phyloP scores from a whole-genome alignment of 1,284 basidiomycete genomes.

The Agaricales sp. region DNA sequence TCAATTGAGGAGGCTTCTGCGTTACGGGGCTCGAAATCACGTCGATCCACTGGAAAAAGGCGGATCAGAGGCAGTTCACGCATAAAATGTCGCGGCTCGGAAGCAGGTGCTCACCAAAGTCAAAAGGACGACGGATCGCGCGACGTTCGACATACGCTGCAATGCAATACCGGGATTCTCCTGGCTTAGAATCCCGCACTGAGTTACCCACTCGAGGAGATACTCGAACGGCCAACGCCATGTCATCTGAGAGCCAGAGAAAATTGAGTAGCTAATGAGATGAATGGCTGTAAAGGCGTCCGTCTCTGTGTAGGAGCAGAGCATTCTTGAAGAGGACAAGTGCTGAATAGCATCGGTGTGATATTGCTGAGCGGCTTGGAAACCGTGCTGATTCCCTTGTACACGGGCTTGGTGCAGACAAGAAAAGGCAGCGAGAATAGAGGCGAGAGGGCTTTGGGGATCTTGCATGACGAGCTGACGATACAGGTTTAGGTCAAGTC shows the following conservation, averaged over 20 bases:
- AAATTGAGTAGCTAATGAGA: conserved; percentile 56
- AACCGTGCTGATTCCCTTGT: conserved; percentile 40
- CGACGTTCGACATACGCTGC: conserved; percentile 38
- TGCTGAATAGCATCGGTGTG: conserved; percentile 54
- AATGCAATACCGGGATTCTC: conserved; percentile 53
- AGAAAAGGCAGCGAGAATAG: conserved; percentile 66
- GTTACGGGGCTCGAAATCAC: conserved; percentile 57
- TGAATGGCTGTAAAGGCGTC: conserved; percentile 70
- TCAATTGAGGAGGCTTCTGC: conserved; percentile 52
- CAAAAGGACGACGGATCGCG: conserved; percentile 52
- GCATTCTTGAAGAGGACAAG: conserved; percentile 36
- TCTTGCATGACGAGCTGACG: conserved; percentile 55
- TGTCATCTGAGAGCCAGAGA: conserved; percentile 51
- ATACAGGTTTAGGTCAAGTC: conserved; percentile 15
- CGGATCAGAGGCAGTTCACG: conserved; percentile 5
- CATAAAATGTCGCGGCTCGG: conserved; percentile 5
- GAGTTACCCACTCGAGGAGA: conserved; percentile 61
- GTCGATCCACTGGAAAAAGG: conserved; percentile 54
- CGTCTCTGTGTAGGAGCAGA: conserved; percentile 41
- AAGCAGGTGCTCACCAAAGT: conserved; percentile 46
- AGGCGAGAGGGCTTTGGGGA: conserved; percentile 56
- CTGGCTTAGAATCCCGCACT: conserved; percentile 47
- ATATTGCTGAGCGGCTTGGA: conserved; percentile 54
- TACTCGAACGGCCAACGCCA: conserved; percentile 59
- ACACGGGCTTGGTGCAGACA: conserved; percentile 56